Conservation (phyloP, 2,329 filamentous ascomycete genomes). For the Thermochaetoides dissita region DNA sequence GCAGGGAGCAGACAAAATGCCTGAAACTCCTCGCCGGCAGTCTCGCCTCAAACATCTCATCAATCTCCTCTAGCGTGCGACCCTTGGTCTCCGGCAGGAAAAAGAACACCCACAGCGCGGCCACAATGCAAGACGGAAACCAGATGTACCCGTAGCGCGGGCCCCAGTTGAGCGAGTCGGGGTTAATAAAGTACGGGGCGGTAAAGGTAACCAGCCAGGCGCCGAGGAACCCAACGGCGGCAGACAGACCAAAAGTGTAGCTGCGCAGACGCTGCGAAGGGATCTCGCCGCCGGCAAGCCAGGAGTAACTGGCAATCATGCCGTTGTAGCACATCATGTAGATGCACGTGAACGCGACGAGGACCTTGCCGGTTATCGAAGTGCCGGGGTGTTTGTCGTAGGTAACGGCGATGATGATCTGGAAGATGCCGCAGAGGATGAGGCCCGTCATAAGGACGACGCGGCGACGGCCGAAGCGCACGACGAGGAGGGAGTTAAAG, state of each 20-base stretch:
- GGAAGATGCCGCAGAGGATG: constrained; percentile 35
- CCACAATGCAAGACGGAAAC: constrained; percentile 33
- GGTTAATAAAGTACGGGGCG: constrained; percentile 47
- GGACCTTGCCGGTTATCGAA: constrained; percentile 27
- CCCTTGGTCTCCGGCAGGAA: constrained; percentile 41
- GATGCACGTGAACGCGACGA: constrained; percentile 38
- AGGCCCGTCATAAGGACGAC: constrained; percentile 38
- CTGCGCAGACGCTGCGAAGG: constrained; percentile 42
- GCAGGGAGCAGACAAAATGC: constrained; percentile 16
- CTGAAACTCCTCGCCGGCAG: constrained; percentile 27
- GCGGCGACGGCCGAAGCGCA: constrained; percentile 37
- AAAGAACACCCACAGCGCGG: constrained; percentile 27
- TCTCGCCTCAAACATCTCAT: constrained; percentile 28
- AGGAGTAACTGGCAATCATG: constrained; percentile 41
- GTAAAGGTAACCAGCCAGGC: constrained; percentile 46
- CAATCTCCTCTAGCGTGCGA: constrained; percentile 39
- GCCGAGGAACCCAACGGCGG: constrained; percentile 39
- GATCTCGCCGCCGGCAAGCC: constrained; percentile 42
- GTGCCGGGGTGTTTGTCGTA: constrained; percentile 31
- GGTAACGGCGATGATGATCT: constrained; percentile 38
- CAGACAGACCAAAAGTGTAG: constrained; percentile 42
- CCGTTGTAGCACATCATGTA: constrained; percentile 42
- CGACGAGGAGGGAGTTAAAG: constrained; percentile 38
- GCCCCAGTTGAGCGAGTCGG: constrained; percentile 38
- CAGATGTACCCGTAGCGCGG: constrained; percentile 44